phyloP scores from a whole-genome alignment of 179 eudicot genomes.

The Heliamphora pulchella region DNA sequence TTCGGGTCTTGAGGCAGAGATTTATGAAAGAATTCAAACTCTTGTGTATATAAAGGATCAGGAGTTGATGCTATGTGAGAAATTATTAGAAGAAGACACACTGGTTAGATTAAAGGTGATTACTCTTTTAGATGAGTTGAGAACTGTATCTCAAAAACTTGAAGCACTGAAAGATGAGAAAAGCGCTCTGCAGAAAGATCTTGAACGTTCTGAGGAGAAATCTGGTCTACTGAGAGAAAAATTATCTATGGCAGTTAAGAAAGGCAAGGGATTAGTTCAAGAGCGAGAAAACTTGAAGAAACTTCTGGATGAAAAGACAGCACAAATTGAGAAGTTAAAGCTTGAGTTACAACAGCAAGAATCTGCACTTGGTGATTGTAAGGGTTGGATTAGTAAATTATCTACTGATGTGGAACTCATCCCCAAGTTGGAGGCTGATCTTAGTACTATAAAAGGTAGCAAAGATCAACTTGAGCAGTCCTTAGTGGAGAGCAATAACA shows the following conservation, averaged over 20 bases:
- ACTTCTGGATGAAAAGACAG: slow-evolving; percentile 57
- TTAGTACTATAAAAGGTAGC: slow-evolving; percentile 38
- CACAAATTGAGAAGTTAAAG: slow-evolving; percentile 70
- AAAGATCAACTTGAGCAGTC: slow-evolving; percentile 64
- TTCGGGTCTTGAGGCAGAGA: slow-evolving; percentile 35
- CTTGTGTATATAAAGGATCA: slow-evolving; percentile 52
- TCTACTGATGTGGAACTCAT: slow-evolving; percentile 48
- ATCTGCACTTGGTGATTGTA: slow-evolving; percentile 35
- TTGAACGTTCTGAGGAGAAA: slow-evolving; percentile 75
- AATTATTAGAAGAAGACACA: slow-evolving; percentile 49
- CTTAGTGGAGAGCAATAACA: slow-evolving; percentile 54
- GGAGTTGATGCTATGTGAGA: slow-evolving; percentile 50
- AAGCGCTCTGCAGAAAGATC: slow-evolving; percentile 50
- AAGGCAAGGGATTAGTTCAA: slow-evolving; percentile 96
- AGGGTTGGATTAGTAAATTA: slow-evolving; percentile 46
- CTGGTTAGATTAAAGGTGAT: slow-evolving; percentile 38
- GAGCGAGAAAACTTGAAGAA: slow-evolving; percentile 82
- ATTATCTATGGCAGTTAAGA: slow-evolving; percentile 91
- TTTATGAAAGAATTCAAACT: slow-evolving; percentile 46
- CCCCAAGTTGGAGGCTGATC: slow-evolving; percentile 58
- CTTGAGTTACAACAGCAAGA: slow-evolving; percentile 48
- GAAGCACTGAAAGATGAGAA: slow-evolving; percentile 51
- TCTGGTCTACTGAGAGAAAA: slow-evolving; percentile 71
- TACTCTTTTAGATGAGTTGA: slow-evolving; percentile 39
- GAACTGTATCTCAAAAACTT: slow-evolving; percentile 44